Base-by-base conservation (phyloP, 176 grass and related monocot species). In the Eragrostis curvula region DNA sequence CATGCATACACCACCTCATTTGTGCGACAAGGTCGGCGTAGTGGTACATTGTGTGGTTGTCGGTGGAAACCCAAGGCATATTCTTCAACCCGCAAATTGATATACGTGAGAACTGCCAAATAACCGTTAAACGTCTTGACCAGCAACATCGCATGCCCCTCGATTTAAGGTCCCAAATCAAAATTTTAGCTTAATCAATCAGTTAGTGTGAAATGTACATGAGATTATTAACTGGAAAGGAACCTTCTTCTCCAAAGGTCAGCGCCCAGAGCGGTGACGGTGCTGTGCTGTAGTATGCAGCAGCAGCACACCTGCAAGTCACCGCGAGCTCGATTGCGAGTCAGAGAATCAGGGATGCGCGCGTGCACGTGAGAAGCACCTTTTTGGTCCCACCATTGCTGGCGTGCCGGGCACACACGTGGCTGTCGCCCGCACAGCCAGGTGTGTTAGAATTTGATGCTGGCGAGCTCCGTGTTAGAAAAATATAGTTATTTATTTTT, bases 221-320 rank as follows among this genome's bases (percentile, higher is more conserved):
- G 32, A 36, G 32, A 36, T 36, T 36, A 63, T n/a, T 61, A 61
- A 32, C 41, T 70, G 4, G n/a, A 1, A 3, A 9, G 23, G 79
- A 81, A 70, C 79, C 79, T 81, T 80, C 47, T 53, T 53, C 49
- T 57, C 51, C 9, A 45, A 81, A 24, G 67, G 55, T 43, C 67
- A 36, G 39, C 66, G 25, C 42, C 9, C 36, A 12, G 56, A 59
- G 21, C 8, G 11, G 21, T 49, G 53, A n/a, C 8, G 56, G 23
- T 25, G n/a, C n/a, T 59, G 9, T 59, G 21, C 20, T 21, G 18
- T 18, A 11, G 56, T 8, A 2, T 25, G n/a, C 11, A 59, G 56
- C 56, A 59, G n/a, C 23, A n/a, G 9, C 2, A 57, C 21, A 24
- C 2, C 56, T 24, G 56, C 53, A 56, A 20, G 53, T 20, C 53